Conservation (phyloP, 371 early-diverging fungal species). For the Mortierella sp. region DNA sequence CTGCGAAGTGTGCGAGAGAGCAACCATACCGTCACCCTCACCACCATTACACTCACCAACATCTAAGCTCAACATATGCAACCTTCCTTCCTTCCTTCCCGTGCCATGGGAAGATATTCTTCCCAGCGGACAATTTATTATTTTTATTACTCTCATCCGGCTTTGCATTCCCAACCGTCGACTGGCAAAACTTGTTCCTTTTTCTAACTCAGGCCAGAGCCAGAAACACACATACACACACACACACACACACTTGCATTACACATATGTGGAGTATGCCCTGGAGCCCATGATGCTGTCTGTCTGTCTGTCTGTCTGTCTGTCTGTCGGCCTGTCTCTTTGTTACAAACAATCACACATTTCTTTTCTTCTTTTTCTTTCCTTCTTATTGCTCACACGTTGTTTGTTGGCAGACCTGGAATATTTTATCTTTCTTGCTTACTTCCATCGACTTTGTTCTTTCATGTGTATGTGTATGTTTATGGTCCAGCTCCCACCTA, state of each 20-base stretch:
- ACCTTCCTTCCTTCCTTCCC: background rate
- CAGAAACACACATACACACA: background rate
- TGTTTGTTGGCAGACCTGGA: background rate
- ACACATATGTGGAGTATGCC: background rate
- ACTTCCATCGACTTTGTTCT: background rate
- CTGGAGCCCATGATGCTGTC: background rate
- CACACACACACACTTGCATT: background rate
- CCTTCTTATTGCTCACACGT: background rate
- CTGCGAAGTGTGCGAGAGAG: background rate
- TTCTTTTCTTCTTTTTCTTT: background rate
- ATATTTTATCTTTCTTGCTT: background rate
- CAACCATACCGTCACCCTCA: background rate
- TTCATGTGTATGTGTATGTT: background rate
- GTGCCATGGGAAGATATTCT: conserved; percentile 7
- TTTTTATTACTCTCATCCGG: background rate
- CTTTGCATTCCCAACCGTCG: background rate
- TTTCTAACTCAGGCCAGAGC: conserved; percentile 5
- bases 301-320: background rate
- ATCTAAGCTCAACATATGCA: background rate
- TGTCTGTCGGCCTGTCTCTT: background rate
- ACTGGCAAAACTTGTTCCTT: conserved; percentile 1
- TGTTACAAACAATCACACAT: background rate
- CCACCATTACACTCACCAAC: background rate
- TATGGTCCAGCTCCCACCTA: background rate
- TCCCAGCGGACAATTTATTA: conserved; percentile 4